Percentiles rank a stretch among this genome's conserved stretches.
These are phyloP conservation scores for Neonectria neomacrospora DNA, from an alignment of 2,329 filamentous ascomycete genomes.

Conservation along the genomic window DNA sequence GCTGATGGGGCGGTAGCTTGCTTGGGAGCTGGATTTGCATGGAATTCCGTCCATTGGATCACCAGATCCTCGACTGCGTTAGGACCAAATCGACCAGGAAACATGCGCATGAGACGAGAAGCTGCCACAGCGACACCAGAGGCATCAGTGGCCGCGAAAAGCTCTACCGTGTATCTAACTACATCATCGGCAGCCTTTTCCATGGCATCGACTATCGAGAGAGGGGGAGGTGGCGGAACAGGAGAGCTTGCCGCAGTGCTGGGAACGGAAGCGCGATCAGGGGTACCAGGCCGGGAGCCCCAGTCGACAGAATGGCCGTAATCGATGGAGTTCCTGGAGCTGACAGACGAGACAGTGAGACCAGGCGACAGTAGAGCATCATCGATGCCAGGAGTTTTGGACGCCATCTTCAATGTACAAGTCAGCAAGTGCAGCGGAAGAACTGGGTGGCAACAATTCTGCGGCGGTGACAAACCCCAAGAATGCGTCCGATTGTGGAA, in stretches of 20 bases:
- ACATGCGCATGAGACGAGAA: not conserved
- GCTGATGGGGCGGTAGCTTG: not conserved
- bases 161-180: not conserved
- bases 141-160: not conserved
- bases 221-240: not conserved
- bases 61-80: not conserved
- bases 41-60: not conserved
- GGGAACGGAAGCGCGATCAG: not conserved
- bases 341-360: not conserved
- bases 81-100: not conserved
- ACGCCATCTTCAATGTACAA: not conserved
- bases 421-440: not conserved
- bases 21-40: not conserved
- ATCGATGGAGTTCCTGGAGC: not conserved
- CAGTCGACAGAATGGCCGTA: not conserved
- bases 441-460: not conserved
- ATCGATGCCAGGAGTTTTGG: not conserved
- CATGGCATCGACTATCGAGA: too few species aligned
- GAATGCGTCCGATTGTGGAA: not conserved
- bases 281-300: not conserved
- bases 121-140: not conserved
- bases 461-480: not conserved
- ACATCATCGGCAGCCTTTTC: not conserved
- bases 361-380: not conserved
- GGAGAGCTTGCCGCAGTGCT: not conserved